phyloP scores from a whole-genome alignment of 2,329 filamentous ascomycete species.

The Leptographium galeiforme region DNA sequence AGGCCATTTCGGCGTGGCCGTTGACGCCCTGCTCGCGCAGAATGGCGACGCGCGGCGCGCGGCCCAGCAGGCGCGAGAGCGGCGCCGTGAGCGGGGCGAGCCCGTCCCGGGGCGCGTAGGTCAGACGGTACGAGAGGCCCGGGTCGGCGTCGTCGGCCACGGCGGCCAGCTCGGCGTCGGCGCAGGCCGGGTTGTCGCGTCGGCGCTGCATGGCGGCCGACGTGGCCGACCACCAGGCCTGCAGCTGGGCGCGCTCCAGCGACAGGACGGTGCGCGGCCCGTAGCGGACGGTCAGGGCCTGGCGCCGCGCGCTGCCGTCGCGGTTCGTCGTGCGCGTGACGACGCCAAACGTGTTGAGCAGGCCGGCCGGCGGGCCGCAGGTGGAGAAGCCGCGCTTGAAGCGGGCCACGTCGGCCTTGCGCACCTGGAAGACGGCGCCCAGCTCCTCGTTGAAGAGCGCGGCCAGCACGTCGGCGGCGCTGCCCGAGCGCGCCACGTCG shows the following conservation, averaged over 20 bases:
- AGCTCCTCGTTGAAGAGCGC: slow-evolving; percentile 93
- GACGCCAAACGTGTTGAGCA: slow-evolving; percentile 74
- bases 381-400: slow-evolving; percentile 88
- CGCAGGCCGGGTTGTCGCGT: slow-evolving; percentile 76
- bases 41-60: slow-evolving; percentile 68
- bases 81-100: slow-evolving; percentile 55
- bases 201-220: slow-evolving; percentile 85
- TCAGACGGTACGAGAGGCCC: slow-evolving; percentile 73
- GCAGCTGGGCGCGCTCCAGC: slow-evolving; percentile 57
- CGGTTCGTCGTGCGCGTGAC: slow-evolving; percentile 42
- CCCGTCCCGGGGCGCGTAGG: slow-evolving; percentile 65
- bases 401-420: slow-evolving; percentile 66
- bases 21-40: slow-evolving; percentile 93
- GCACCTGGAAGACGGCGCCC: slow-evolving; percentile 89
- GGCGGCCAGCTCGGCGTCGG: slow-evolving; percentile 66
- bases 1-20: slow-evolving; percentile 94
- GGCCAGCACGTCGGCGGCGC: slow-evolving; percentile 52
- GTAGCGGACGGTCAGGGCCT: slow-evolving; percentile 64
- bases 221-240: slow-evolving; percentile 79
- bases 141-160: slow-evolving; percentile 66
- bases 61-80: slow-evolving; percentile 43
- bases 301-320: slow-evolving; percentile 31
- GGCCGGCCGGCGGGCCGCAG: slow-evolving; percentile 66
- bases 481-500: slow-evolving; percentile 48
- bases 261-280: slow-evolving; percentile 55